Evolutionary conservation across 768 basidiomycete genomes (phyloP).

Genomic region (Xerocomus spinulosus): DNA sequence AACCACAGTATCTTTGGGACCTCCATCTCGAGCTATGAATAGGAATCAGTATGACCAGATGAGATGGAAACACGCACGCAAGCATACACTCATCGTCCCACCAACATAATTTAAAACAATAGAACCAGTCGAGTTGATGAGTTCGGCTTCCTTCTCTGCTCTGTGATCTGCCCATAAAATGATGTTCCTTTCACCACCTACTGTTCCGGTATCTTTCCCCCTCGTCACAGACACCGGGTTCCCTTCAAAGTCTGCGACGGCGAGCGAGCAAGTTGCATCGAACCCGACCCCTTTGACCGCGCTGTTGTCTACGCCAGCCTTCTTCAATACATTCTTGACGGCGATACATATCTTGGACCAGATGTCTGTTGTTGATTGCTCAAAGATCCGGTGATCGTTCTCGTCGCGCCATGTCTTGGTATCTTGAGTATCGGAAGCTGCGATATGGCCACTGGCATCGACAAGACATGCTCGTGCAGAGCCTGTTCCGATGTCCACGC

Average conservation of each 20-base stretch:
- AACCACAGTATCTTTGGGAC: constrained; percentile 97
- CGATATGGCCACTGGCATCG: constrained; percentile 57
- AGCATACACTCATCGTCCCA: constrained; percentile 84
- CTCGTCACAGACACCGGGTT: constrained; percentile 71
- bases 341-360: constrained; percentile 67
- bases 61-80: background rate
- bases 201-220: constrained; percentile 54
- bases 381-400: constrained; percentile 87
- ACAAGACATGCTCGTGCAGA: constrained; percentile 87
- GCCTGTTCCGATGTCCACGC: constrained; percentile 88
- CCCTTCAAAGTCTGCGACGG: constrained; percentile 74
- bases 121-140: constrained; percentile 82
- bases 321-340: constrained; percentile 57
- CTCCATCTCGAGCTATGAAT: constrained; percentile 88
- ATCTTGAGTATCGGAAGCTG: constrained; percentile 74
- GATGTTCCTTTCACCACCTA: constrained; percentile 72
- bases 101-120: constrained; percentile 92
- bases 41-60: constrained; percentile 6
- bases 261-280: constrained; percentile 95
- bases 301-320: constrained; percentile 50
- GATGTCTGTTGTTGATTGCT: constrained; percentile 90
- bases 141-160: constrained; percentile 84
- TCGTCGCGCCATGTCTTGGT: constrained; percentile 86
- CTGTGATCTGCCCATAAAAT: constrained; percentile 97
- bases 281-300: constrained; percentile 86